A percentile compares a stretch with the other conserved stretches of the same genome.
Evolutionary conservation across 2,329 filamentous ascomycete genomes (phyloP).

Genomic region (Hypocreales sp.): DNA sequence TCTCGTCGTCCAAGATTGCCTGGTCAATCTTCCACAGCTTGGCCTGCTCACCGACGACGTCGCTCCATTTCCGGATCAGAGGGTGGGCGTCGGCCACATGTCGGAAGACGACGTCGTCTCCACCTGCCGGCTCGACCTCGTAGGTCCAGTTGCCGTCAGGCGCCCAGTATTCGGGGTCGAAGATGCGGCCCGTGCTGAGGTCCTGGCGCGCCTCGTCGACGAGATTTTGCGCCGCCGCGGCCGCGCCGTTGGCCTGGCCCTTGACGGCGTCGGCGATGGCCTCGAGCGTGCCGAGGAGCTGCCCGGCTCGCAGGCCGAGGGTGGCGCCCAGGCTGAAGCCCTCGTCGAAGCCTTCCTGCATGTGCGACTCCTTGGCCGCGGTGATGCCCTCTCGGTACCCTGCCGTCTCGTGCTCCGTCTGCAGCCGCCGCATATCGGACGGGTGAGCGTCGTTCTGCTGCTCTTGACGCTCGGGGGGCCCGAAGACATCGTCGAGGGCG

Average conservation of each 20-base stretch:
- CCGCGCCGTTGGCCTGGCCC: constrained; percentile 9
- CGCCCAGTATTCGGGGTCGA: constrained; percentile 50
- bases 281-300: constrained; percentile 62
- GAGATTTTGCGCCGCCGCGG: constrained; percentile 14
- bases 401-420: constrained; percentile 62
- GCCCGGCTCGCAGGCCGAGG: constrained; percentile 59
- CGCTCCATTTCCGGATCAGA: constrained; percentile 46
- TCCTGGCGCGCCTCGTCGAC: constrained; percentile 38
- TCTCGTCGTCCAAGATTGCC: constrained; percentile 17
- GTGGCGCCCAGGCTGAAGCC: constrained; percentile 75
- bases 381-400: constrained; percentile 85
- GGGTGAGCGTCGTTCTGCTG: constrained; percentile 19
- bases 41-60: constrained; percentile 14
- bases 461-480: too few relatives aligned
- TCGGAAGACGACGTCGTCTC: constrained; percentile 33
- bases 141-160: constrained; percentile 59
- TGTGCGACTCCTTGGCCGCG: constrained; percentile 54
- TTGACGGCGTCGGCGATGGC: constrained; percentile 42
- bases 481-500: constrained; percentile 21
- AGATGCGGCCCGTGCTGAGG: constrained; percentile 45
- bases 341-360: constrained; percentile 85
- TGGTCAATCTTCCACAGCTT: constrained; percentile 18
- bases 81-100: constrained; percentile 56
- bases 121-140: constrained; percentile 25
- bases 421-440: constrained; percentile 58